Evolutionary conservation across 495 filamentous ascomycete genomes (phyloP).

Genomic region (Trichodelitschia bisporula): DNA sequence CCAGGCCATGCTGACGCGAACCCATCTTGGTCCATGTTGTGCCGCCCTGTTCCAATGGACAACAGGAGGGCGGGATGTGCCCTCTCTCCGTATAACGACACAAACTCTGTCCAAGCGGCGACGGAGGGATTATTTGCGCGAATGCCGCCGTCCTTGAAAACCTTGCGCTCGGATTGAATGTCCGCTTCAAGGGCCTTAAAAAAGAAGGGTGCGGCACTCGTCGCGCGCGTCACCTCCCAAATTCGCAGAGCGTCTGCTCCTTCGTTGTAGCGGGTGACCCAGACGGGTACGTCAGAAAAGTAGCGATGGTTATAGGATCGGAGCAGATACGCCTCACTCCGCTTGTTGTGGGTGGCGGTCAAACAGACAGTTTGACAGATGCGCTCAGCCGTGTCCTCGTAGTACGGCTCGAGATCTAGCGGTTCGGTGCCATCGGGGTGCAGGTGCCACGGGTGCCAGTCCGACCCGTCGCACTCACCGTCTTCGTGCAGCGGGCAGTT

Average conservation of each 20-base stretch:
- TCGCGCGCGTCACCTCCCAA: slow-evolving; percentile 27
- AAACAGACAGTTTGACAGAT: slow-evolving; percentile 15
- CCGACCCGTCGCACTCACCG: slow-evolving; percentile 13
- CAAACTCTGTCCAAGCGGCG: slow-evolving; percentile 17
- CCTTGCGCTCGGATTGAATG: slow-evolving; percentile 8
- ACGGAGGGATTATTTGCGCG: slow-evolving; percentile 19
- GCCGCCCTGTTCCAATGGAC: slow-evolving; percentile 17
- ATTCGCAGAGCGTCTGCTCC: slow-evolving; percentile 19
- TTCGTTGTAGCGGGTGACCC: slow-evolving; percentile 19
- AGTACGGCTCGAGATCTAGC: too few relatives aligned
- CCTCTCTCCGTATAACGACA: slow-evolving; percentile 13
- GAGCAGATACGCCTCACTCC: slow-evolving; percentile 17
- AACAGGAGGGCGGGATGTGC: slow-evolving; percentile 15
- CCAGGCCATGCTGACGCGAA: slow-evolving; percentile 18
- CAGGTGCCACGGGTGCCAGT: slow-evolving; percentile 16
- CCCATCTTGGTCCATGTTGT: slow-evolving; percentile 14
- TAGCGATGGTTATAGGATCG: slow-evolving; percentile 19
- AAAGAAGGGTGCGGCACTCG: slow-evolving; percentile 26
- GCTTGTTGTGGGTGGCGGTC: slow-evolving; percentile 17
- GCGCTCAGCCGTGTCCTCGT: slow-evolving; percentile 4
- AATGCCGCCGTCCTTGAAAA: slow-evolving; percentile 21
- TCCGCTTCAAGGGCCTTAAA: slow-evolving; percentile 21
- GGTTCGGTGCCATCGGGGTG: slow-evolving; percentile 3
- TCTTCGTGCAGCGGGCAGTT: slow-evolving; percentile 13
- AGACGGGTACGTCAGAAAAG: slow-evolving; percentile 11